Evolutionary conservation across 352 stramenopile genomes (phyloP).

Genomic region (Phytophthora lateralis): DNA sequence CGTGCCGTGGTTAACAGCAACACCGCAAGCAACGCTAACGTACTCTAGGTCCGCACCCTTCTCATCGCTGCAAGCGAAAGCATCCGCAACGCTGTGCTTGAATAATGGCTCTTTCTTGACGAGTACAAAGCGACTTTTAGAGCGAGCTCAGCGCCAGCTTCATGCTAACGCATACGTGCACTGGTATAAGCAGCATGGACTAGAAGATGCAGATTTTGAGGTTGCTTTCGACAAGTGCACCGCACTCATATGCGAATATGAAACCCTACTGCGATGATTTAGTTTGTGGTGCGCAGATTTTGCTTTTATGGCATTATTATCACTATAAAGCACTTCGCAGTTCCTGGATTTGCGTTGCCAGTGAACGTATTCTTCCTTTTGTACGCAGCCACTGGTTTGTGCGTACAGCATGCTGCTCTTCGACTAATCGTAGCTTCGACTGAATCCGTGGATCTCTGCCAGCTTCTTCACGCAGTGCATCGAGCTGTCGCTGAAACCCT

Average conservation of each 20-base stretch:
- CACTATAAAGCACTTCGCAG: slow-evolving; percentile 28
- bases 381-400: slow-evolving; percentile 36
- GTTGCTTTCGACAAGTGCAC: slow-evolving; percentile 44
- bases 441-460: slow-evolving; percentile 14
- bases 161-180: slow-evolving; percentile 53
- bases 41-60: slow-evolving; percentile 33
- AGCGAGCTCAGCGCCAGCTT: slow-evolving; percentile 56
- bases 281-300: slow-evolving; percentile 1
- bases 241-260: slow-evolving; percentile 50
- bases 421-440: slow-evolving; percentile 21
- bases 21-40: slow-evolving; percentile 8
- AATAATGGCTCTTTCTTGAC: slow-evolving; percentile 58
- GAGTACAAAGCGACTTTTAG: slow-evolving; percentile 44
- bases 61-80: slow-evolving; percentile 25
- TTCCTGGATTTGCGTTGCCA: slow-evolving; percentile 32
- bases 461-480: slow-evolving; percentile 20
- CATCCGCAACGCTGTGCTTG: slow-evolving; percentile 48
- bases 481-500: slow-evolving; percentile 31
- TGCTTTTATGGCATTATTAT: slow-evolving; percentile 2
- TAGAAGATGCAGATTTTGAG: slow-evolving; percentile 58
- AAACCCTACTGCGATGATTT: slow-evolving; percentile 35
- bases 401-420: slow-evolving; percentile 21
- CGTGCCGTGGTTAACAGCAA: slow-evolving; percentile 27
- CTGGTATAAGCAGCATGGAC: slow-evolving; percentile 67
- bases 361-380: slow-evolving; percentile 27